Evolutionary conservation across 2,329 filamentous ascomycete genomes (phyloP).

Genomic region (Cercospora sojina): DNA sequence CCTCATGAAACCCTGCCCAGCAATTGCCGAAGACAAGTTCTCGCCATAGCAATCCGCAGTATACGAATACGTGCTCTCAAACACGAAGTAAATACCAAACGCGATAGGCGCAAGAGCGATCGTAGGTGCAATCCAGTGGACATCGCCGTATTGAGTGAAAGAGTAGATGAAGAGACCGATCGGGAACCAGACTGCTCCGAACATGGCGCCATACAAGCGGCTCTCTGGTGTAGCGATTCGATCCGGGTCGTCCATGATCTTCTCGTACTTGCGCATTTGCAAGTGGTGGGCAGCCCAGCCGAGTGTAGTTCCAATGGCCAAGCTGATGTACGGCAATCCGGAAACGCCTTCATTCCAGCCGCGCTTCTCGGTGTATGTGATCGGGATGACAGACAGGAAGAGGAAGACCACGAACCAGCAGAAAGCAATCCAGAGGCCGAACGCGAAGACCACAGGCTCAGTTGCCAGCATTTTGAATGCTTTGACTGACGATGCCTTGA

Average conservation of each 20-base stretch:
- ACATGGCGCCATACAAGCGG: constrained; percentile 53
- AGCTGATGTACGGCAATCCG: constrained; percentile 54
- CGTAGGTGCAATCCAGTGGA: constrained; percentile 52
- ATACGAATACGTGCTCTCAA: constrained; percentile 50
- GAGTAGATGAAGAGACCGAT: constrained; percentile 55
- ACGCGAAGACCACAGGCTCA: constrained; percentile 52
- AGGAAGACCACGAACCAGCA: constrained; percentile 57
- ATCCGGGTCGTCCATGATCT: constrained; percentile 40
- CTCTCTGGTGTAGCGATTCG: constrained; percentile 45
- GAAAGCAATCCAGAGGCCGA: constrained; percentile 54
- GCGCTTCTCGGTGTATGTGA: constrained; percentile 53
- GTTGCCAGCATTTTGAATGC: constrained; percentile 51
- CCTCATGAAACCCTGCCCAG: constrained; percentile 54
- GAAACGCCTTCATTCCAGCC: constrained; percentile 53
- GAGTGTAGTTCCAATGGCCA: constrained; percentile 51
- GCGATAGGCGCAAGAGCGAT: constrained; percentile 53
- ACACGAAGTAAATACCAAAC: constrained; percentile 56
- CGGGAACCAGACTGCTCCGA: constrained; percentile 49
- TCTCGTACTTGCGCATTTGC: constrained; percentile 53
- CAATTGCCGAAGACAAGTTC: constrained; percentile 46
- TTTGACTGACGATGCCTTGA: constrained; percentile 53
- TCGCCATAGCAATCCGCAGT: constrained; percentile 56
- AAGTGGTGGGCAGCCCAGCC: constrained; percentile 52
- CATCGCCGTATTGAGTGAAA: constrained; percentile 53
- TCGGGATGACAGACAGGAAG: constrained; percentile 53